These are phyloP conservation scores for Gaultheria prostrata DNA, from an alignment of 148 eudicot genomes.

Conservation along the genomic window DNA sequence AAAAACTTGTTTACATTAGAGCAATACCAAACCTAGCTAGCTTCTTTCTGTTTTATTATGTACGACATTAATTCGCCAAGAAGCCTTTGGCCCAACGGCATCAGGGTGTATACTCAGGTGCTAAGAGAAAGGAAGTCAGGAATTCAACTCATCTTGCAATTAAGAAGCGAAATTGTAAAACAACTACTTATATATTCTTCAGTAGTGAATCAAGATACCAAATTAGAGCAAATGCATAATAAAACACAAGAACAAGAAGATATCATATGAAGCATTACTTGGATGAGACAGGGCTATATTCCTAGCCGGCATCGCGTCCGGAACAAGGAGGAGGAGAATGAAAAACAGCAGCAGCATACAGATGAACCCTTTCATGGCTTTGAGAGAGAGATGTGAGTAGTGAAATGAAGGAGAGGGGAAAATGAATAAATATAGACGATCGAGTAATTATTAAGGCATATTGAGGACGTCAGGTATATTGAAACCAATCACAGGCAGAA, in stretches of 20 bases:
- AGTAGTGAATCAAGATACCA: no score
- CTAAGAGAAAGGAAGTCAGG: no score
- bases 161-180: no score
- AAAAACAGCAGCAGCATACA: not conserved
- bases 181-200: no score
- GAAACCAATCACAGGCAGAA: conserved; percentile 47
- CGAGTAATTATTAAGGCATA: not conserved
- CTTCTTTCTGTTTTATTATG: no score
- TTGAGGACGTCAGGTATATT: conserved; percentile 19
- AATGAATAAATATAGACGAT: conserved; percentile 9
- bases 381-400: not conserved
- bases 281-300: not conserved
- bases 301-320: conserved; percentile 7
- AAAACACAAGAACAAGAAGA: not conserved
- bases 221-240: not conserved
- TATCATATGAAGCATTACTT: not conserved
- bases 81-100: no score
- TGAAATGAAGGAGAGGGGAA: not conserved
- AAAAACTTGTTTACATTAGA: no score
- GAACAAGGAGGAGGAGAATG: conserved; percentile 27
- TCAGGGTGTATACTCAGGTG: no score
- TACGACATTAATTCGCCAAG: no score
- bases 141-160: no score
- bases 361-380: conserved; percentile 22
- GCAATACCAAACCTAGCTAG: no score